Evolutionary conservation across 2,329 filamentous ascomycete species (phyloP).

Genomic region (Rhynchosporium agropyri): DNA sequence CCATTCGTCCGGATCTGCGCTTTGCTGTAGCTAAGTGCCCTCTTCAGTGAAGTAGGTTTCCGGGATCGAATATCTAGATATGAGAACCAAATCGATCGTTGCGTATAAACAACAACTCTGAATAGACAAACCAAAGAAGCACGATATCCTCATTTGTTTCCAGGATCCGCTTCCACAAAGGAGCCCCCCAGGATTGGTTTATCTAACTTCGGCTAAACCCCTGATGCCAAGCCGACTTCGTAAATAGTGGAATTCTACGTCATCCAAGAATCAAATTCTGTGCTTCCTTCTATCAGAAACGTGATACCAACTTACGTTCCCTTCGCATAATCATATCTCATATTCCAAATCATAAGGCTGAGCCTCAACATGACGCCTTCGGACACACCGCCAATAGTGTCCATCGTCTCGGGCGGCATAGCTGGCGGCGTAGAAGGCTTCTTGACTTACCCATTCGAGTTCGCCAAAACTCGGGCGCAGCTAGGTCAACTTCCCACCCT

Average conservation of each 20-base stretch:
- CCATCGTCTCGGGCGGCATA: conserved; percentile 36
- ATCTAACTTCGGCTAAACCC: conserved; percentile 4
- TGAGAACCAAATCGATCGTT: too few relatives aligned
- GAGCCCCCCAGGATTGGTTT: too few relatives aligned
- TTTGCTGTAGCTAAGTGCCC: too few relatives aligned
- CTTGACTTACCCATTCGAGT: conserved; percentile 60
- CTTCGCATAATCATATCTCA: neutral
- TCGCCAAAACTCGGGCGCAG: conserved; percentile 66
- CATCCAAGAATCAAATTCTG: neutral
- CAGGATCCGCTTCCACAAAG: too few relatives aligned
- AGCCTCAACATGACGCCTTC: conserved; percentile 9
- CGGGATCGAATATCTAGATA: too few relatives aligned
- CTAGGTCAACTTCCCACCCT: conserved; percentile 39
- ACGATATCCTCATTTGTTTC: too few relatives aligned
- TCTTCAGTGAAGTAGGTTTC: too few relatives aligned
- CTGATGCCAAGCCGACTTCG: neutral
- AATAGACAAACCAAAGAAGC: too few relatives aligned
- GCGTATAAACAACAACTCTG: too few relatives aligned
- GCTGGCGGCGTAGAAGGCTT: conserved; percentile 41
- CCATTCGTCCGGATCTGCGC: too few relatives aligned
- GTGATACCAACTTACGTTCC: neutral
- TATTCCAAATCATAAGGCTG: neutral
- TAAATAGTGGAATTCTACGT: conserved; percentile 7
- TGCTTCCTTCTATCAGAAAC: neutral
- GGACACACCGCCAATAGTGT: conserved; percentile 29